Conservation (phyloP, 2,329 filamentous ascomycete genomes). For the Lachnellula occidentalis region DNA sequence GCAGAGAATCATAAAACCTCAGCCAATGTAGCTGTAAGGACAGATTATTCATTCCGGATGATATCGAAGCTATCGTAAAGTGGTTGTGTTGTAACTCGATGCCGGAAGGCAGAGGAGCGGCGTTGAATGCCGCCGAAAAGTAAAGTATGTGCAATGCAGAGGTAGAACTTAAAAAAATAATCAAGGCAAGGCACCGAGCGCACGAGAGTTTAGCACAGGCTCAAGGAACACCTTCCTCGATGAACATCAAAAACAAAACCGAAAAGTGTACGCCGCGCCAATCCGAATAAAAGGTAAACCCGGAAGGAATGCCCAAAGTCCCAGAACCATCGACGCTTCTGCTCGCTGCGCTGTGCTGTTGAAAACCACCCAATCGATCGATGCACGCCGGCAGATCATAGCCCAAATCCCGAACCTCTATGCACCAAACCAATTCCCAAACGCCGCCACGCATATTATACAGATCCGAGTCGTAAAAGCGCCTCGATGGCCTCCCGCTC, state of each 20-base stretch:
- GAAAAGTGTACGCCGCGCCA: conserved; percentile 23
- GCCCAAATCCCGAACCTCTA: conserved; percentile 16
- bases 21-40: neutral
- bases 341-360: conserved; percentile 22
- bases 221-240: conserved; percentile 21
- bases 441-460: conserved; percentile 43
- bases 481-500: conserved; percentile 80
- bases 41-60: neutral
- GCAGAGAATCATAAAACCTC: conserved; percentile 1
- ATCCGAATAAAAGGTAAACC: neutral
- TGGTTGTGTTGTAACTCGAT: neutral
- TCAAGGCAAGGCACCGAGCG: conserved; percentile 23
- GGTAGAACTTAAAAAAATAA: conserved; percentile 9
- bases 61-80: neutral
- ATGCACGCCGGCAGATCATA: conserved; percentile 31
- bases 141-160: conserved; percentile 16
- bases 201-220: conserved; percentile 30
- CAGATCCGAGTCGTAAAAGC: conserved; percentile 73
- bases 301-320: conserved; percentile 8
- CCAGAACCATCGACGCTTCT: conserved; percentile 18
- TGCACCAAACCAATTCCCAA: conserved; percentile 22
- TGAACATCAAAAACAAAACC: conserved; percentile 17
- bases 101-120: conserved; percentile 5
- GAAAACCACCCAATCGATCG: conserved; percentile 25
- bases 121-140: conserved; percentile 13